Percentiles rank a stretch among this genome's conserved stretches.
Evolutionary conservation across 805 yeast species (phyloP).

Genomic region (Ogataea trehalophila): DNA sequence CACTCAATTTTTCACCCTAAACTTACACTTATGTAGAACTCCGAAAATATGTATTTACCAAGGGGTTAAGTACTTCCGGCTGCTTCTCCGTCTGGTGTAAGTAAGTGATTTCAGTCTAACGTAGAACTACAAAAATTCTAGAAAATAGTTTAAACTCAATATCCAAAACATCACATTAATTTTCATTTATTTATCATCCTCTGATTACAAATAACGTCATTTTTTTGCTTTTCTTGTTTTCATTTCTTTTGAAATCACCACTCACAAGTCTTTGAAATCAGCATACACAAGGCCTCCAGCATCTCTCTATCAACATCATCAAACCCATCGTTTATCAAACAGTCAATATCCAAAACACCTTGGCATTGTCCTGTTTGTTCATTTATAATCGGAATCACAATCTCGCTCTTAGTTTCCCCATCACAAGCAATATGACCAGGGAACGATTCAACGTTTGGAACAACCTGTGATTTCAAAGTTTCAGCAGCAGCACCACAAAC

Average conservation of each 20-base stretch:
- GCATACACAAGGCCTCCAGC: constrained; percentile 54
- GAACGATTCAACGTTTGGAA: constrained; percentile 67
- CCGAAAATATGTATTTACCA: too few species aligned
- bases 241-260: constrained; percentile 30
- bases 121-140: too few species aligned
- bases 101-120: too few species aligned
- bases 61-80: too few species aligned
- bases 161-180: neutral
- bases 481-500: constrained; percentile 88
- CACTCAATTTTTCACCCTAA: too few species aligned
- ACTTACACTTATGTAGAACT: too few species aligned
- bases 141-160: too few species aligned
- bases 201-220: too few species aligned
- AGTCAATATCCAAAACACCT: constrained; percentile 89
- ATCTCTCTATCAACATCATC: constrained; percentile 52
- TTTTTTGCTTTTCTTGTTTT: too few species aligned
- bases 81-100: too few species aligned
- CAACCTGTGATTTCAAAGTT: constrained; percentile 58
- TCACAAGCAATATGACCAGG: constrained; percentile 98
- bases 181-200: neutral
- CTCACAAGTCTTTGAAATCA: constrained; percentile 49
- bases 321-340: constrained; percentile 61
- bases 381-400: constrained; percentile 73
- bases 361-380: constrained; percentile 33
- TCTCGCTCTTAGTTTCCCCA: constrained; percentile 89